Evolutionary conservation across 73 alveolate species (phyloP), one percentile per base, ranked within the genome.

Genomic region (Paramecium octaurelia): DNA sequence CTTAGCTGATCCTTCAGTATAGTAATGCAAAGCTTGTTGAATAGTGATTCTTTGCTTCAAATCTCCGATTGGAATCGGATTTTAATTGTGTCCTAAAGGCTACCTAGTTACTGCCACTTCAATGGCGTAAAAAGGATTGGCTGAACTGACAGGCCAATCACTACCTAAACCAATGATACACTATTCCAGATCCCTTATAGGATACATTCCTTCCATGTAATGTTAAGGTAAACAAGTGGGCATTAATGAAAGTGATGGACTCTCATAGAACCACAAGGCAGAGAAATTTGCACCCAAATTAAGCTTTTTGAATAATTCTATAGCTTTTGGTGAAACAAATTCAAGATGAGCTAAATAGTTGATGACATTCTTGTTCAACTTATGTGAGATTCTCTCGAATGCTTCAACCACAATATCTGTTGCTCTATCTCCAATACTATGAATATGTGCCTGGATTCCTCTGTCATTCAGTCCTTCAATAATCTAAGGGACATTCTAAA

Each of bases 141-240:
- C 54, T 16, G 85, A 34, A 34, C 54, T 68, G 9, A 68, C 85
- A 20, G 85, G 85, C 85, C 85, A 68, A 68, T 68, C 85, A 68
- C 85, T 68, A 4, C 85, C 85, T 2, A 68, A 68, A 1, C 85
- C 85, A 14, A 68, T 68, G 6, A 34, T 68, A 34, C 24, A 35
- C 9, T 68, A 14, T 31, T 29, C 54, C 2, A 68, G 42, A 34
- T 68, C 48, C 24, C 21, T 68, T 6, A 68, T 68, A 12, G 85
- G 85, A 68, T 68, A 68, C 85, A 68, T 68, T 16, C 48, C 85
- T 31, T 29, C 21, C 23, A 68, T 68, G 27, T 68, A 68, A 34
- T 68, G 54, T 35, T 68, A 14, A 20, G 85, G 85, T 24, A 68
- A 12, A 7, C 42, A 34, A 14, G 42, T 29, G 3, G 42, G 48